Conservation (phyloP, 2,329 filamentous ascomycete species). For the Phialophora verrucosa region DNA sequence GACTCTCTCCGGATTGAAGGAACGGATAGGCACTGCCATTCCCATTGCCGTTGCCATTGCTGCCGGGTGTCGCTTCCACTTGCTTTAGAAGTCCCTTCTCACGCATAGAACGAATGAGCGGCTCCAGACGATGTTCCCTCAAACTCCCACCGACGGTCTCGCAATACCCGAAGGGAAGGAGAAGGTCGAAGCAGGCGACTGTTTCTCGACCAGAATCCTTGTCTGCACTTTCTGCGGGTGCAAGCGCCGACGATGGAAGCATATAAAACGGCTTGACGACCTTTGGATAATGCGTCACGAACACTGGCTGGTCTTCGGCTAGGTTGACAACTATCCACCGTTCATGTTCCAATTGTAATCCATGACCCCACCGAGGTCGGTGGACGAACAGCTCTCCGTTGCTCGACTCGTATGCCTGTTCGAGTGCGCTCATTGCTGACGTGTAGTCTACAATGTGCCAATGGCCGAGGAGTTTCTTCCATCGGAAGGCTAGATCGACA, state of each 20-base stretch:
- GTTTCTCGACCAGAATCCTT: conserved; percentile 53
- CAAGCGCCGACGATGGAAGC: conserved; percentile 57
- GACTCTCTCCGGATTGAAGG: conserved; percentile 47
- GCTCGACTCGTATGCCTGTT: conserved; percentile 60
- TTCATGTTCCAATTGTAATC: conserved; percentile 91
- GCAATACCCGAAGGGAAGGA: conserved; percentile 78
- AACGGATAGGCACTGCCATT: conserved; percentile 43
- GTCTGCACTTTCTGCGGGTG: conserved; percentile 4
- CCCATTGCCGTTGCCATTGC: conserved; percentile 11
- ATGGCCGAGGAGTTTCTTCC: conserved; percentile 67
- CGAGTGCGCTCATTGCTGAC: conserved; percentile 73
- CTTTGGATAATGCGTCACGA: conserved; percentile 91
- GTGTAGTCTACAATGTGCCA: conserved; percentile 88
- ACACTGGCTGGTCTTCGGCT: conserved; percentile 72
- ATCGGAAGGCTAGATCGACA: conserved; percentile 60
- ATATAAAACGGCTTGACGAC: conserved; percentile 93
- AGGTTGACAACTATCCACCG: conserved; percentile 76
- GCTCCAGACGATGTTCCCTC: conserved; percentile 77
- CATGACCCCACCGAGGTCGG: conserved; percentile 71
- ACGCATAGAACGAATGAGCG: conserved; percentile 73
- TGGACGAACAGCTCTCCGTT: conserved; percentile 65
- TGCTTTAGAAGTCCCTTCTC: conserved; percentile 64
- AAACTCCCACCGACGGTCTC: conserved; percentile 89
- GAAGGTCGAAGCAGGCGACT: conserved; percentile 86
- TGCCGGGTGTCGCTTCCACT: conserved; percentile 13